Conservation (phyloP, 2,329 filamentous ascomycete genomes). For the Neonectria faginata region DNA sequence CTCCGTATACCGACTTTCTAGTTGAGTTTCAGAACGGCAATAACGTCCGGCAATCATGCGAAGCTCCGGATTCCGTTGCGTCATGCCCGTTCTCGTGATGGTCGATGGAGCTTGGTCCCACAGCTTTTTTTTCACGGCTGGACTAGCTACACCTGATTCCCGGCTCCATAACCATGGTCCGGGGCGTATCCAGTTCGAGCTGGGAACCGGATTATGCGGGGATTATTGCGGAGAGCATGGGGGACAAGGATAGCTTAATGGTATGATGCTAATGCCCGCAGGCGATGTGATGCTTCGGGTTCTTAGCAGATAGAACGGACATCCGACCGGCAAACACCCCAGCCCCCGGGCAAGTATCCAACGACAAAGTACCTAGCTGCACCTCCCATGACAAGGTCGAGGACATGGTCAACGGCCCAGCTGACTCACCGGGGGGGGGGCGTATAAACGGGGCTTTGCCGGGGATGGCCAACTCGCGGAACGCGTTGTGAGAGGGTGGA, state of each 20-base stretch:
- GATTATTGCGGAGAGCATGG: slow-evolving; percentile 27
- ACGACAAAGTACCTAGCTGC: slow-evolving; percentile 13
- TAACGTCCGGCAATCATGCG: not conserved
- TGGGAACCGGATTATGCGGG: slow-evolving; percentile 17
- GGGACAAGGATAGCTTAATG: slow-evolving; percentile 25
- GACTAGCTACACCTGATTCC: slow-evolving; percentile 5
- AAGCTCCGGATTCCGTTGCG: slow-evolving; percentile 21
- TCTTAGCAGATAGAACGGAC: not conserved
- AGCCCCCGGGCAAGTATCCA: slow-evolving; percentile 11
- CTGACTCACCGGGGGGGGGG: slow-evolving; percentile 19
- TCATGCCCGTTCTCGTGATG: slow-evolving; percentile 34
- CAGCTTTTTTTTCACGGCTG: not conserved
- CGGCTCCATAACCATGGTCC: slow-evolving; percentile 12
- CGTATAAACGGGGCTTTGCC: slow-evolving; percentile 26
- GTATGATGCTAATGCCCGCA: slow-evolving; percentile 19
- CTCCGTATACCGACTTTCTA: not conserved
- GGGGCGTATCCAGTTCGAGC: not conserved
- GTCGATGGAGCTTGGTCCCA: slow-evolving; percentile 18
- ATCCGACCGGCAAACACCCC: not conserved
- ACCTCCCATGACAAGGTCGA: slow-evolving; percentile 4
- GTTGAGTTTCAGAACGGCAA: not conserved
- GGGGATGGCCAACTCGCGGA: slow-evolving; percentile 7
- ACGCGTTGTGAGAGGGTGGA: slow-evolving; percentile 13
- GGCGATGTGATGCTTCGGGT: not conserved
- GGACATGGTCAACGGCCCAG: not conserved